Evolutionary conservation across 257 asterid species (phyloP), one percentile per base, ranked within the genome.

Genomic region (Jaltomata sinuosa): DNA sequence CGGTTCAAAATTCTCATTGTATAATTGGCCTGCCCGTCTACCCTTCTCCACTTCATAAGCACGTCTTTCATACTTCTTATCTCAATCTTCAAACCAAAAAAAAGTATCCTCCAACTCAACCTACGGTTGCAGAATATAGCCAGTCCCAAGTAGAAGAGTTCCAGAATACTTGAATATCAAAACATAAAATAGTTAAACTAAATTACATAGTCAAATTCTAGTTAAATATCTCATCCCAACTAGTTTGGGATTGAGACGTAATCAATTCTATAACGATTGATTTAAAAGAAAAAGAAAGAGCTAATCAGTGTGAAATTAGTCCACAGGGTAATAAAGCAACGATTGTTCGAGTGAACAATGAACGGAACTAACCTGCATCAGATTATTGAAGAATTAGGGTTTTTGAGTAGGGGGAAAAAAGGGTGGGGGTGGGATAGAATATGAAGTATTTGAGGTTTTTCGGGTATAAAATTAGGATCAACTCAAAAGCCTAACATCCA

Each of bases 401-500:
- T 92, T 91, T 38, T 45, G 71, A 40, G 36, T 11, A 82, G 62
- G 64, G 36, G 82, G 59, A 61, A 84, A 84, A 80, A 29, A 50
- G 38, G 32, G 40, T 62, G 54, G 5, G 80, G 52, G 49, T 34
- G 78, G 80, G 71, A 45, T n/a, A n/a, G n/a, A n/a, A n/a, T n/a
- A n/a, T n/a, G n/a, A n/a, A n/a, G n/a, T n/a, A n/a, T n/a, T n/a
- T 22, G 82, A 31, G 52, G 79, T 65, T 83, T 84, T 74, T 69
- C 86, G 81, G 84, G 79, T 81, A 52, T 84, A 87, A 36, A 36
- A 19, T 68, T 68, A 52, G 47, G 80, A 76, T 84, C 88, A 88
- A 87, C 87, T 88, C 52, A 87, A 89, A 94, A 91, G 92, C 92
- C 95, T 91, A 91, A 91, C 88, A 89, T 84, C 92, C 92, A 92